These are phyloP conservation scores for Xerocomus spinulosus DNA, from an alignment of 768 basidiomycete species.

Conservation along the genomic window DNA sequence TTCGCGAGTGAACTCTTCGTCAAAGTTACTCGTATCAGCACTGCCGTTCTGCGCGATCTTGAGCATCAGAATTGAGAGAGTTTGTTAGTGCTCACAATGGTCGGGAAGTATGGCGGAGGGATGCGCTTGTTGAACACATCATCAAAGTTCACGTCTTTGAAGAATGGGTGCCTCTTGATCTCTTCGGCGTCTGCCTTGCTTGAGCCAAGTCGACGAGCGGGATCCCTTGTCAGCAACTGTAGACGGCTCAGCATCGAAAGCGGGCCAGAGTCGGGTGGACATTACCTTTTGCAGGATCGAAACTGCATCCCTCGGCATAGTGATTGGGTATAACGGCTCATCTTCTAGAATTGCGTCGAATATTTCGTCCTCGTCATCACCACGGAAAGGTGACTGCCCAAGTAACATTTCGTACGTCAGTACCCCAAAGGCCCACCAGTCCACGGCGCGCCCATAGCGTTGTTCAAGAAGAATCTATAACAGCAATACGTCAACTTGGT, in stretches of 20 bases:
- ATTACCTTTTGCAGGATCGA: conserved; percentile 88
- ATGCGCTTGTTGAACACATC: conserved; percentile 97
- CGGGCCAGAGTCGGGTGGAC: conserved; percentile 1
- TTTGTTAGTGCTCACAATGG: conserved; percentile 60
- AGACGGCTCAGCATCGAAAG: conserved; percentile 4
- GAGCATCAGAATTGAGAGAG: conserved; percentile 2
- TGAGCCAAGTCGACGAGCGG: conserved; percentile 83
- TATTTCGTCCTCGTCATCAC: conserved; percentile 99
- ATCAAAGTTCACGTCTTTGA: conserved; percentile 96
- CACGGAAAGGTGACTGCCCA: conserved; percentile 98
- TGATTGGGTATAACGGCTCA: conserved; percentile 97
- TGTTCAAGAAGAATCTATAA: conserved; percentile 94
- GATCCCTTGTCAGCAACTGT: conserved; percentile 90
- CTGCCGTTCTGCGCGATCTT: conserved; percentile 58
- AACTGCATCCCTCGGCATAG: conserved; percentile 97
- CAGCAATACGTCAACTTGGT: conserved; percentile 2
- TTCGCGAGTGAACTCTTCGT: conserved; percentile 95
- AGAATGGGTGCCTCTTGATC: conserved; percentile 96
- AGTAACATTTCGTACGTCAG: conserved; percentile 98
- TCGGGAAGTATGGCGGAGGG: conserved; percentile 95
- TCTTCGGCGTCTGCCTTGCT: conserved; percentile 92
- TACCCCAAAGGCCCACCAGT: conserved; percentile 99
- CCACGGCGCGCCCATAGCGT: conserved; percentile 96
- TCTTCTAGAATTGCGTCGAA: conserved; percentile 99
- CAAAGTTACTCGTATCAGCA: conserved; percentile 90